phyloP scores from a whole-genome alignment of 2,329 filamentous ascomycete genomes.

The Fusarium temperatum region DNA sequence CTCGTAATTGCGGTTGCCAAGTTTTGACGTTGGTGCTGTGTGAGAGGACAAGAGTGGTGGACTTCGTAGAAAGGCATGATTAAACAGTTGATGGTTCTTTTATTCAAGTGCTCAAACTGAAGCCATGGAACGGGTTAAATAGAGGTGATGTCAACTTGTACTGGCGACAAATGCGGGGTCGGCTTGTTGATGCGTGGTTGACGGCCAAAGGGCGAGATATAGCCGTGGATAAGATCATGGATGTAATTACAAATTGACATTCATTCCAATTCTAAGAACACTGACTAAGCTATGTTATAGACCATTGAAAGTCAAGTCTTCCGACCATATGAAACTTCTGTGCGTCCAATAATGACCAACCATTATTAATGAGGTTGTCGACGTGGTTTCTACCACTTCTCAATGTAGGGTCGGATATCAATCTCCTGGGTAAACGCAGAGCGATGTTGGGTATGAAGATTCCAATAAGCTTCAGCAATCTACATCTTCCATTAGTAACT shows the following conservation, averaged over 20 bases:
- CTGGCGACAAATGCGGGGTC: slow-evolving; percentile 1
- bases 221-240: neutral
- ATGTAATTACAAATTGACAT: neutral
- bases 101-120: neutral
- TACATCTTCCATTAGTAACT: slow-evolving; percentile 46
- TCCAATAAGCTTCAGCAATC: slow-evolving; percentile 90
- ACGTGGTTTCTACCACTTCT: slow-evolving; percentile 74
- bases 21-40: neutral
- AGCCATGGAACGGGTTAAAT: neutral
- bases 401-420: slow-evolving; percentile 80
- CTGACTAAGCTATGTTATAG: neutral
- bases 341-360: neutral
- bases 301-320: neutral
- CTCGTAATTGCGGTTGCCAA: slow-evolving; percentile 21
- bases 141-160: neutral
- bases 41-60: slow-evolving; percentile 22
- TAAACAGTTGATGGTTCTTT: too few relatives aligned
- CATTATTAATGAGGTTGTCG: too few relatives aligned
- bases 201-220: neutral
- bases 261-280: neutral
- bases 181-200: neutral
- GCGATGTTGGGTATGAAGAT: slow-evolving; percentile 80
- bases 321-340: neutral
- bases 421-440: slow-evolving; percentile 85
- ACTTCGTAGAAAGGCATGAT: slow-evolving; percentile 34